Evolutionary conservation across 2,329 filamentous ascomycete genomes (phyloP).

Genomic region (Alternaria sp.): DNA sequence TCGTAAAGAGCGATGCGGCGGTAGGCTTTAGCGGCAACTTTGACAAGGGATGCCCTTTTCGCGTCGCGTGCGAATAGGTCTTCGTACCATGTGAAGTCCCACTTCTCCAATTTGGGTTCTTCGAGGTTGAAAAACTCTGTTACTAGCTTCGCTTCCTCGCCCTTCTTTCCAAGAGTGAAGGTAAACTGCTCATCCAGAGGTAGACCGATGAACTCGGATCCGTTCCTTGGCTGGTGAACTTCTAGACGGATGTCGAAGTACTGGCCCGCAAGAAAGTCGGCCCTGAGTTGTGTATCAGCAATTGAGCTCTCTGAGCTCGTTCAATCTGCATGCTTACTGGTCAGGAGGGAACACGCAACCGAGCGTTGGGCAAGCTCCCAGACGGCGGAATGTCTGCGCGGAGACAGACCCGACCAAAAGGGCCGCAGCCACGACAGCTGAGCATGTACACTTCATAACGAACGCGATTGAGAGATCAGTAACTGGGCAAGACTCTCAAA

Average conservation of each 20-base stretch:
- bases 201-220: slow-evolving; percentile 75
- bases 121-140: slow-evolving; percentile 71
- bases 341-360: slow-evolving; percentile 65
- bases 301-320: slow-evolving; percentile 5
- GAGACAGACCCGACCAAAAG: slow-evolving; percentile 35
- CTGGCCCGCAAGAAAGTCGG: slow-evolving; percentile 83
- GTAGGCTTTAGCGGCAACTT: slow-evolving; percentile 81
- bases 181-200: slow-evolving; percentile 77
- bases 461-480: slow-evolving; percentile 21
- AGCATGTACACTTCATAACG: slow-evolving; percentile 40
- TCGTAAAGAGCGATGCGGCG: slow-evolving; percentile 76
- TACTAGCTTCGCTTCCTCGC: slow-evolving; percentile 61
- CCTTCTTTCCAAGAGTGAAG: slow-evolving; percentile 72
- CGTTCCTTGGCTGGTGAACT: slow-evolving; percentile 81
- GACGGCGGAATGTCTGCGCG: slow-evolving; percentile 62
- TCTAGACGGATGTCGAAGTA: slow-evolving; percentile 85
- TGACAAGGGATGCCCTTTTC: slow-evolving; percentile 60
- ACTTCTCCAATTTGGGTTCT: slow-evolving; percentile 77
- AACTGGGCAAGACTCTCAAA: slow-evolving; percentile 20
- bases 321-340: slow-evolving; percentile 50
- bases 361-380: slow-evolving; percentile 62
- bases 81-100: slow-evolving; percentile 86
- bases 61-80: slow-evolving; percentile 78
- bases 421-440: slow-evolving; percentile 35
- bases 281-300: slow-evolving; percentile 49